Percentiles rank a stretch among this genome's conserved stretches.
Evolutionary conservation across 176 grass and related monocot genomes (phyloP).

Genomic region (Oryza brachyantha): DNA sequence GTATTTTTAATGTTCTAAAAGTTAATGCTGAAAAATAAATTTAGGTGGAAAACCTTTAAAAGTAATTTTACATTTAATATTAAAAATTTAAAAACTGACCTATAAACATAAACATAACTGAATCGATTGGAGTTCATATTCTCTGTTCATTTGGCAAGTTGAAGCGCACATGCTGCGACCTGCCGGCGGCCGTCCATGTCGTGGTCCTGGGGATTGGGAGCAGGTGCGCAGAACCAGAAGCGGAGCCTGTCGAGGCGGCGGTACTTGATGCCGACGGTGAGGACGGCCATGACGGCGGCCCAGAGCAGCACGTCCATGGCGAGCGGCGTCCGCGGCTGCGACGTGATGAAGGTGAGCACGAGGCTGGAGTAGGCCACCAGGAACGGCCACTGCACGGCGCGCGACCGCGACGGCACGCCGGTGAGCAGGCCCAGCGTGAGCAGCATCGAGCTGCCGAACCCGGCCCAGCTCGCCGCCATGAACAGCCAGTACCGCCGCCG

Average conservation of each 20-base stretch:
- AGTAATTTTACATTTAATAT: no score
- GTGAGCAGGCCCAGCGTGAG: no score
- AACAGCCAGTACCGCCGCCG: slow-evolving; percentile 31
- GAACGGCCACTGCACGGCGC: slow-evolving; percentile 44
- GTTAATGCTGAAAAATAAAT: no score
- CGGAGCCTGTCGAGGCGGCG: not conserved
- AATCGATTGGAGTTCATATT: no score
- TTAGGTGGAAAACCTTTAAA: no score
- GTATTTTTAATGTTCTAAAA: no score
- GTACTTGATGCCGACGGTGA: not conserved
- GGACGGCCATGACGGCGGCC: not conserved
- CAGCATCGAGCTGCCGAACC: slow-evolving; percentile 41
- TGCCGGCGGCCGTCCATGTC: no score
- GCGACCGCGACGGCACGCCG: slow-evolving; percentile 18
- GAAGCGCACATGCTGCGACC: no score
- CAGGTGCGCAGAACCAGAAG: not conserved
- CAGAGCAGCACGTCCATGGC: slow-evolving; percentile 26
- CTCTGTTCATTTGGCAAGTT: no score
- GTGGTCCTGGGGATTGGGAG: no score
- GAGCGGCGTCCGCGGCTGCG: slow-evolving; percentile 31
- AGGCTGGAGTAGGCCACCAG: slow-evolving; percentile 46
- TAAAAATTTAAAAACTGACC: no score
- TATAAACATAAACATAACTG: no score
- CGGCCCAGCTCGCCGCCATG: slow-evolving; percentile 41
- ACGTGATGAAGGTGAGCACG: slow-evolving; percentile 34